These are phyloP conservation scores for Linnemannia zychae DNA, from an alignment of 192 early-diverging fungal species.

Conservation along the genomic window DNA sequence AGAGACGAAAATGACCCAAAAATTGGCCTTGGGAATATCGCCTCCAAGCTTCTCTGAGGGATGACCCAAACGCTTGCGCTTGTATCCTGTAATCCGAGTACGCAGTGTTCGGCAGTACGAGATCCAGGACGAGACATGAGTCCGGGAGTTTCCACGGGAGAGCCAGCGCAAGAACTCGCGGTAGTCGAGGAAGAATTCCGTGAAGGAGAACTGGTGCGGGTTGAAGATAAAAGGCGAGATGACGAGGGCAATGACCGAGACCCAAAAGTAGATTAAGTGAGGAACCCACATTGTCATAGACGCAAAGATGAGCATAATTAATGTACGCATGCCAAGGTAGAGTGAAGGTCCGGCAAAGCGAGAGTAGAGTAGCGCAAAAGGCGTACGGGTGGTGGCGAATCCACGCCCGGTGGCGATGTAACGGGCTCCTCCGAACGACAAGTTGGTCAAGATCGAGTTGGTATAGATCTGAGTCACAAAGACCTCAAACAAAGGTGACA, in stretches of 20 bases:
- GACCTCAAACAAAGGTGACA: conserved; percentile 88
- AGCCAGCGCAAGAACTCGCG: conserved; percentile 87
- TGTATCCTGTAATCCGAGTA: conserved; percentile 86
- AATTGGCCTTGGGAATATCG: conserved; percentile 75
- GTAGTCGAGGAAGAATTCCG: conserved; percentile 86
- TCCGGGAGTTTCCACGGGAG: conserved; percentile 80
- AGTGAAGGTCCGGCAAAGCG: conserved; percentile 82
- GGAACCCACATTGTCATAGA: conserved; percentile 80
- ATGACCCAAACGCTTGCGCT: conserved; percentile 81
- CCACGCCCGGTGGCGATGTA: conserved; percentile 90
- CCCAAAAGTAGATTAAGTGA: conserved; percentile 86
- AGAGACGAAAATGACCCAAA: conserved; percentile 75
- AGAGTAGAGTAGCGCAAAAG: conserved; percentile 81
- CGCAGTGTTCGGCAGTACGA: conserved; percentile 77
- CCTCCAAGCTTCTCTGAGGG: conserved; percentile 69
- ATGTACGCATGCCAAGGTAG: conserved; percentile 78
- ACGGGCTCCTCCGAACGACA: conserved; percentile 84
- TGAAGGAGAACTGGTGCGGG: conserved; percentile 87
- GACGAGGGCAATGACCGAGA: conserved; percentile 80
- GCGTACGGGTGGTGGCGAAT: conserved; percentile 83
- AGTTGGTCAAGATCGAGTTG: conserved; percentile 83
- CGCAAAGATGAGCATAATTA: conserved; percentile 81
- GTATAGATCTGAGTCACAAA: conserved; percentile 89
- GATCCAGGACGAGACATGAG: conserved; percentile 86
- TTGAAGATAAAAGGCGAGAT: conserved; percentile 91